Conservation (phyloP, 1,284 basidiomycete genomes). For the Pseudozyma tsukubaensis region DNA sequence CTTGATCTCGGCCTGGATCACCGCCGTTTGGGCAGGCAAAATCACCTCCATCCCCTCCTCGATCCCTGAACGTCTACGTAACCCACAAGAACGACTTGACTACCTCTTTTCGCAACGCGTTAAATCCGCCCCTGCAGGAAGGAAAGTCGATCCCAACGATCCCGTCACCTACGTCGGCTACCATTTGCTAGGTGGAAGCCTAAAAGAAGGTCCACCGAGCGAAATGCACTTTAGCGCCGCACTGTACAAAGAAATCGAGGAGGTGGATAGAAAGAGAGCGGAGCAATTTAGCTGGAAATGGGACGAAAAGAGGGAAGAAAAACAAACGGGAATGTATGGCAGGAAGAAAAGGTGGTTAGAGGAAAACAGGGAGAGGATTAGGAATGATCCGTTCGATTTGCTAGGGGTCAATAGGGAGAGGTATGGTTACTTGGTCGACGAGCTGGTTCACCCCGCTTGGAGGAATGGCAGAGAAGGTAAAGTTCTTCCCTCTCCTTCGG, state of each 20-base stretch:
- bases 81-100: constrained; percentile 24
- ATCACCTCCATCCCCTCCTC: constrained; percentile 29
- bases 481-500: background rate
- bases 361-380: constrained; percentile 25
- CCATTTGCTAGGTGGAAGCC: constrained; percentile 17
- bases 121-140: background rate
- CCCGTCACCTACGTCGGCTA: constrained; percentile 19
- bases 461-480: background rate
- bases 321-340: constrained; percentile 37
- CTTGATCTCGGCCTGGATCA: constrained; percentile 39
- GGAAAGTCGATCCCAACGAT: constrained; percentile 9
- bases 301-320: constrained; percentile 34
- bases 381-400: constrained; percentile 46
- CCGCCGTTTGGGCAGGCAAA: constrained; percentile 44
- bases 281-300: constrained; percentile 29
- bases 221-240: constrained; percentile 31
- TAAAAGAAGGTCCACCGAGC: constrained; percentile 18
- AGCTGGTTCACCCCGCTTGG: constrained; percentile 19
- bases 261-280: constrained; percentile 15
- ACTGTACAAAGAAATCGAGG: constrained; percentile 18
- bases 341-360: constrained; percentile 35
- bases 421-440: constrained; percentile 18
- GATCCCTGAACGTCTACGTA: constrained; percentile 16
- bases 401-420: constrained; percentile 22
- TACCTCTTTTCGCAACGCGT: constrained; percentile 18